Evolutionary conservation across 768 basidiomycete species (phyloP).

Genomic region (Boletus rubescentipes): DNA sequence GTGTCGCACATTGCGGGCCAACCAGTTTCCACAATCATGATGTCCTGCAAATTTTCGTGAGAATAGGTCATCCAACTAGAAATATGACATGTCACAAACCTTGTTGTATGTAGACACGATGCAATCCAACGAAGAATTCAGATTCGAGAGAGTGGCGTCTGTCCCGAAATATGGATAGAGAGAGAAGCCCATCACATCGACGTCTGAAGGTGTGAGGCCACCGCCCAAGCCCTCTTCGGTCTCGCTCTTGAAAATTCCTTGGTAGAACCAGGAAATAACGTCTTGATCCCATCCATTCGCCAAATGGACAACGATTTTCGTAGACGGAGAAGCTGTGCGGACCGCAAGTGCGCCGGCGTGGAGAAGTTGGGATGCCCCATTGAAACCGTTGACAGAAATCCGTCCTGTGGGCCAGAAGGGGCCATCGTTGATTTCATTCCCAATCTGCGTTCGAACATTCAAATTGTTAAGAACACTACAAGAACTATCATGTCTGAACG

Average conservation of each 20-base stretch:
- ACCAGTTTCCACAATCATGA: slow-evolving; percentile 14
- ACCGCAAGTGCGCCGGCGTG: slow-evolving; percentile 32
- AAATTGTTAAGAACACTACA: background rate
- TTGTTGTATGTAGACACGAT: slow-evolving; percentile 11
- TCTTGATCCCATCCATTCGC: slow-evolving; percentile 9
- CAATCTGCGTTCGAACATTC: slow-evolving; percentile 4
- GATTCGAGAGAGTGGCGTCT: slow-evolving; percentile 6
- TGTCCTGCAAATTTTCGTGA: slow-evolving; percentile 5
- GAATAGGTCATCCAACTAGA: background rate
- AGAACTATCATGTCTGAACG: background rate
- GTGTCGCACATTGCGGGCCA: slow-evolving; percentile 8
- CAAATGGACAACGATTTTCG: slow-evolving; percentile 7
- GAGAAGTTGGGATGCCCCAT: slow-evolving; percentile 27
- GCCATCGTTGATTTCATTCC: slow-evolving; percentile 14
- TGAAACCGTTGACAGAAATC: slow-evolving; percentile 8
- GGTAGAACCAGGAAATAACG: slow-evolving; percentile 5
- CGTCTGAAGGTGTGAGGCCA: slow-evolving; percentile 4
- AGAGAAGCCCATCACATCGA: slow-evolving; percentile 10
- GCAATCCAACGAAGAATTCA: slow-evolving; percentile 1
- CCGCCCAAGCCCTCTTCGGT: background rate
- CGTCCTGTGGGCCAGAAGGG: slow-evolving; percentile 6
- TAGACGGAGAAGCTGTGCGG: slow-evolving; percentile 1
- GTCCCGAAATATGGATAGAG: slow-evolving; percentile 13
- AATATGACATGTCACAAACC: background rate
- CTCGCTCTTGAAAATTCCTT: background rate